Percentiles rank a stretch among this genome's conserved stretches.
Evolutionary conservation across 2,329 filamentous ascomycete genomes (phyloP).

Genomic region (Microdochium trichocladiopsis): DNA sequence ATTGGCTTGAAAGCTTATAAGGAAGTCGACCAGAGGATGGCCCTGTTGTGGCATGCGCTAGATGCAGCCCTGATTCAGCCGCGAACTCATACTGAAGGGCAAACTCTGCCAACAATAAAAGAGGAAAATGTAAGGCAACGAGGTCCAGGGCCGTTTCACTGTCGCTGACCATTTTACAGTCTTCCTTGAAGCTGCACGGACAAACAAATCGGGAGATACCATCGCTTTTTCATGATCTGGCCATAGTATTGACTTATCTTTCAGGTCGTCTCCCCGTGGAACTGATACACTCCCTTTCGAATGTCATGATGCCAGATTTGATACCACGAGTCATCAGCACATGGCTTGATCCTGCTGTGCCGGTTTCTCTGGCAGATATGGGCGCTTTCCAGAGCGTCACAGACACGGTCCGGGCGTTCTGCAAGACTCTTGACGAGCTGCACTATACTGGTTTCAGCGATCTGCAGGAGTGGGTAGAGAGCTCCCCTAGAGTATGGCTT

Average conservation of each 20-base stretch:
- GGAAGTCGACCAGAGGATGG: constrained; percentile 52
- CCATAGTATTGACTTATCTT: constrained; percentile 43
- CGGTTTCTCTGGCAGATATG: constrained; percentile 66
- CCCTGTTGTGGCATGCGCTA: constrained; percentile 54
- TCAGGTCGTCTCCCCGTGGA: constrained; percentile 43
- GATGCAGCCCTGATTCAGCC: constrained; percentile 54
- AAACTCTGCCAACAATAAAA: constrained; percentile 29
- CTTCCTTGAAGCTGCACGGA: constrained; percentile 34
- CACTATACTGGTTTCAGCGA: constrained; percentile 57
- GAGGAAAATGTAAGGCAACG: constrained; percentile 28
- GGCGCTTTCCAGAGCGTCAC: constrained; percentile 64
- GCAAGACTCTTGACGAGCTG: constrained; percentile 50
- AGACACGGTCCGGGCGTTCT: constrained; percentile 57
- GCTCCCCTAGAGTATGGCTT: constrained; percentile 79
- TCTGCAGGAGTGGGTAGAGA: constrained; percentile 72
- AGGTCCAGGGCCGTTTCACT: constrained; percentile 2
- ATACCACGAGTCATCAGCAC: constrained; percentile 60
- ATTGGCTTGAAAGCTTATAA: constrained; percentile 52
- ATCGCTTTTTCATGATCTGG: constrained; percentile 46
- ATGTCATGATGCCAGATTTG: constrained; percentile 63
- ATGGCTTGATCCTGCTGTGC: constrained; percentile 74
- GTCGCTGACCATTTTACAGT: constrained; percentile 20
- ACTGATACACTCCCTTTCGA: constrained; percentile 54
- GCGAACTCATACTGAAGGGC: constrained; percentile 39
- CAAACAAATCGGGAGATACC: constrained; percentile 37